These are phyloP conservation scores for Fusarium globosum DNA, from an alignment of 2,329 filamentous ascomycete species.

Conservation along the genomic window DNA sequence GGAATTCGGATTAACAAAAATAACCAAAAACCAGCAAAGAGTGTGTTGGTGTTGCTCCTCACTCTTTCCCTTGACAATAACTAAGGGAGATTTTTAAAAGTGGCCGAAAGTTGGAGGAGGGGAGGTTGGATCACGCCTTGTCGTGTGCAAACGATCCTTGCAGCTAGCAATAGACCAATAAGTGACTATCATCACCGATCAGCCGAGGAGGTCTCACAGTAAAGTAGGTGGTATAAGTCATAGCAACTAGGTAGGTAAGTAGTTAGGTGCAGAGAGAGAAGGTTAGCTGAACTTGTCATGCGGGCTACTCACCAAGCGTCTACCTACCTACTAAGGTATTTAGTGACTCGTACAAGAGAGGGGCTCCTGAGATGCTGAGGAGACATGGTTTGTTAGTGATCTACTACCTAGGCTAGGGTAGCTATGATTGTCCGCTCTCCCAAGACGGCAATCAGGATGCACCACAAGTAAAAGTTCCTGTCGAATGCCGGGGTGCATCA, in stretches of 20 bases:
- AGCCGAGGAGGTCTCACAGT: not conserved
- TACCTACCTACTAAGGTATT: not conserved
- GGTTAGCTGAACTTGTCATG: slow-evolving; percentile 13
- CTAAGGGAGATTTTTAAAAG: slow-evolving; percentile 9
- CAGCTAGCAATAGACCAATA: slow-evolving; percentile 5
- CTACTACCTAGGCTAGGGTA: not conserved
- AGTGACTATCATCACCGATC: slow-evolving; percentile 13
- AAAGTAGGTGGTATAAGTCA: not conserved
- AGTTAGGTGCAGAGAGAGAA: slow-evolving; percentile 5
- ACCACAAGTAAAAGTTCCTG: not conserved
- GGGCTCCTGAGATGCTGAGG: slow-evolving; percentile 13
- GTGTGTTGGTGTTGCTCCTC: slow-evolving; percentile 5
- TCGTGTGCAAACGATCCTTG: slow-evolving; percentile 34
- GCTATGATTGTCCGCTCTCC: slow-evolving; percentile 3
- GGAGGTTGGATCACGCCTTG: slow-evolving; percentile 34
- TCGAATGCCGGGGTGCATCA: slow-evolving; percentile 5
- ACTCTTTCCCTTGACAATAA: slow-evolving; percentile 1
- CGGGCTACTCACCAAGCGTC: slow-evolving; percentile 7
- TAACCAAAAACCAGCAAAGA: not conserved
- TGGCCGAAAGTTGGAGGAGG: slow-evolving; percentile 19
- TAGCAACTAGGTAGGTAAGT: not conserved
- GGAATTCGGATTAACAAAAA: slow-evolving; percentile 4
- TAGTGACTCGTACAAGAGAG: slow-evolving; percentile 13
- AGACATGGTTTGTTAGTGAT: slow-evolving; percentile 16
- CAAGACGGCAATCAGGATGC: slow-evolving; percentile 7